Conservation (phyloP, 2,329 filamentous ascomycete species). For the Hypomyces rosellus region DNA sequence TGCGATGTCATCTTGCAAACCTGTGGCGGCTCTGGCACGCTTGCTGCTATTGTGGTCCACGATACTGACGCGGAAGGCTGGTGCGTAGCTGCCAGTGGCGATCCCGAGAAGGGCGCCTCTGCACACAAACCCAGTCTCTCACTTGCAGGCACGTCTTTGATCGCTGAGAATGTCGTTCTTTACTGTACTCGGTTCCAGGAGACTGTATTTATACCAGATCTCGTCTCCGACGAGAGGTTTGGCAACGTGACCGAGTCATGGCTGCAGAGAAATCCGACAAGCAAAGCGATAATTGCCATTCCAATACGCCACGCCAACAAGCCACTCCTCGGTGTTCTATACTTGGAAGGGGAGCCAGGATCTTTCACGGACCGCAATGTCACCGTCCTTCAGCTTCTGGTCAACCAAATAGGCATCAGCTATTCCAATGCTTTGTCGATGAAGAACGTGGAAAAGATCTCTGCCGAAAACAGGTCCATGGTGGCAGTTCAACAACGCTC, state of each 20-base stretch:
- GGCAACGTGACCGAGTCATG: constrained; percentile 67
- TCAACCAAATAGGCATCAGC: constrained; percentile 71
- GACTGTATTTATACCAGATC: constrained; percentile 65
- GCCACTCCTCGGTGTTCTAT: constrained; percentile 65
- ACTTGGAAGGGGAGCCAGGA: constrained; percentile 67
- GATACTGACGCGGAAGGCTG: constrained; percentile 58
- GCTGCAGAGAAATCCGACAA: constrained; percentile 60
- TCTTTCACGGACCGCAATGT: constrained; percentile 71
- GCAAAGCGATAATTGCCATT: constrained; percentile 72
- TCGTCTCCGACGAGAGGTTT: constrained; percentile 70
- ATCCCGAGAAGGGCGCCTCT: constrained; percentile 61
- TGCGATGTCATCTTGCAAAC: constrained; percentile 75
- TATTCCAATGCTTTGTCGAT: constrained; percentile 62
- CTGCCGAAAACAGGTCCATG: constrained; percentile 72
- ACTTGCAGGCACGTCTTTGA: constrained; percentile 57
- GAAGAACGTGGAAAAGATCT: constrained; percentile 69
- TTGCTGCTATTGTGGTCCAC: constrained; percentile 68
- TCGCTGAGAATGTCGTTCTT: constrained; percentile 70
- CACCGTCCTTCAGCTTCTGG: constrained; percentile 61
- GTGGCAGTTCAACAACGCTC: constrained; percentile 69
- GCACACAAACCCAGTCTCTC: constrained; percentile 61
- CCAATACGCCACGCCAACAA: constrained; percentile 70
- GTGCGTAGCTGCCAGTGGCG: constrained; percentile 68
- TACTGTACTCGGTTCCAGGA: constrained; percentile 74
- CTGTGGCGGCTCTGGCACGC: constrained; percentile 62